Evolutionary conservation across 805 yeast genomes (phyloP).

Genomic region (Metschnikowia colocasiae): DNA sequence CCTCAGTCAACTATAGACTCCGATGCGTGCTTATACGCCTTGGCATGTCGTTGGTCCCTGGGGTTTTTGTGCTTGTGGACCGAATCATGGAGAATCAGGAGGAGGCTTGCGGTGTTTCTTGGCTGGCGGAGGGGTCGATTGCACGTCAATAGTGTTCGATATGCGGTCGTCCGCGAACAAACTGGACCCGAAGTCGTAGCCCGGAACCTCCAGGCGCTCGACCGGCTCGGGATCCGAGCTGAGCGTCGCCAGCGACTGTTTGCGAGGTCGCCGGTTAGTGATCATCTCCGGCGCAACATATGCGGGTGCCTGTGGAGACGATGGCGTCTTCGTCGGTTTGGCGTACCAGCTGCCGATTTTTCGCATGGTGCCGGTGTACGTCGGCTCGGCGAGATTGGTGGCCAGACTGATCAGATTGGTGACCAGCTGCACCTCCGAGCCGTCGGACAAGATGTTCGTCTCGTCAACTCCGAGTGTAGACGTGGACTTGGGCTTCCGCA

Average conservation of each 20-base stretch:
- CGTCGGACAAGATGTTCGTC: constrained; percentile 26
- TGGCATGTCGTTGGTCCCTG: no score
- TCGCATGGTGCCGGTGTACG: neutral
- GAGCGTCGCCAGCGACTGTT: constrained; percentile 16
- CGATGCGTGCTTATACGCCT: no score
- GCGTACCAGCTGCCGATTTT: constrained; percentile 71
- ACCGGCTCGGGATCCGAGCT: constrained; percentile 12
- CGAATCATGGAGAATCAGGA: neutral
- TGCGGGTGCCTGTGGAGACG: neutral
- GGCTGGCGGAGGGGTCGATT: neutral
- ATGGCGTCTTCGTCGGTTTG: constrained; percentile 34
- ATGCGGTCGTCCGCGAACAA: constrained; percentile 5
- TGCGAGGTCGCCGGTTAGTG: constrained; percentile 46
- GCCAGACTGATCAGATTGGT: neutral
- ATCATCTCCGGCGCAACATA: constrained; percentile 66
- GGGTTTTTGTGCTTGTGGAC: no score
- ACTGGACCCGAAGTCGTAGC: constrained; percentile 17
- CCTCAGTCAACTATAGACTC: no score
- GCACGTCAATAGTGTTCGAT: constrained; percentile 9
- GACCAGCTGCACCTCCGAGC: constrained; percentile 17
- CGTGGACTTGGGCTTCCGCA: constrained; percentile 19
- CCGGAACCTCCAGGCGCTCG: constrained; percentile 10
- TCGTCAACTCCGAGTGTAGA: constrained; percentile 25
- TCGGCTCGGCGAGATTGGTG: neutral
- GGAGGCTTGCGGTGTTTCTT: neutral